These are phyloP conservation scores for Pseudoneurospora amorphoporcata DNA, from an alignment of 495 filamentous ascomycete genomes.

Conservation along the genomic window DNA sequence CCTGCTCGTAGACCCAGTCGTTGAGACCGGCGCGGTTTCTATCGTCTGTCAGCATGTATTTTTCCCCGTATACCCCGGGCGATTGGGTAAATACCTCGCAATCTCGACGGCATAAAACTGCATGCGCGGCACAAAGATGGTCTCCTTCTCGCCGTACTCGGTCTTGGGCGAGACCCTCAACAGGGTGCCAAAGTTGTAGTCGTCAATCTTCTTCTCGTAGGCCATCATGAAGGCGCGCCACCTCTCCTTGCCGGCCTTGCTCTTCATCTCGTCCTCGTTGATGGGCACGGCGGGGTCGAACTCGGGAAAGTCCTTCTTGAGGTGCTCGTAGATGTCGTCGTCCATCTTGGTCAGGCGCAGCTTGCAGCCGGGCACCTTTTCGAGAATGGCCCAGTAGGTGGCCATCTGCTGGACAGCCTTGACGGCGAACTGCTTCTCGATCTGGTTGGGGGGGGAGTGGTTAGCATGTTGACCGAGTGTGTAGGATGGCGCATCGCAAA, in stretches of 20 bases:
- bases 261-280: slow-evolving; percentile 94
- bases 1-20: slow-evolving; percentile 89
- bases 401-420: slow-evolving; percentile 93
- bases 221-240: slow-evolving; percentile 92
- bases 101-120: slow-evolving; percentile 99
- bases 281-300: slow-evolving; percentile 73
- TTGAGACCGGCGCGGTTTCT: slow-evolving; percentile 84
- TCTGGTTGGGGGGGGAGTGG: slow-evolving; percentile 39
- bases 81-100: slow-evolving; percentile 49
- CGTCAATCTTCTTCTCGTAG: slow-evolving; percentile 86
- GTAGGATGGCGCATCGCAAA: not conserved
- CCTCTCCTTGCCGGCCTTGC: slow-evolving; percentile 85
- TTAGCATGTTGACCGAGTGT: not conserved
- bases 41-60: slow-evolving; percentile 69
- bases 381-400: slow-evolving; percentile 94
- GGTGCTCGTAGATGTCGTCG: slow-evolving; percentile 84
- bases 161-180: slow-evolving; percentile 62
- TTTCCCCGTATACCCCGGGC: slow-evolving; percentile 54
- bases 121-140: slow-evolving; percentile 91
- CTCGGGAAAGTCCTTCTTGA: slow-evolving; percentile 80
- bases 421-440: slow-evolving; percentile 99
- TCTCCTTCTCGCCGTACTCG: slow-evolving; percentile 82
- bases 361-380: slow-evolving; percentile 74
- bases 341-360: slow-evolving; percentile 88
- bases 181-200: slow-evolving; percentile 97